Evolutionary conservation across 257 asterid species (phyloP).

Genomic region (Nyctanthes arbortristis): DNA sequence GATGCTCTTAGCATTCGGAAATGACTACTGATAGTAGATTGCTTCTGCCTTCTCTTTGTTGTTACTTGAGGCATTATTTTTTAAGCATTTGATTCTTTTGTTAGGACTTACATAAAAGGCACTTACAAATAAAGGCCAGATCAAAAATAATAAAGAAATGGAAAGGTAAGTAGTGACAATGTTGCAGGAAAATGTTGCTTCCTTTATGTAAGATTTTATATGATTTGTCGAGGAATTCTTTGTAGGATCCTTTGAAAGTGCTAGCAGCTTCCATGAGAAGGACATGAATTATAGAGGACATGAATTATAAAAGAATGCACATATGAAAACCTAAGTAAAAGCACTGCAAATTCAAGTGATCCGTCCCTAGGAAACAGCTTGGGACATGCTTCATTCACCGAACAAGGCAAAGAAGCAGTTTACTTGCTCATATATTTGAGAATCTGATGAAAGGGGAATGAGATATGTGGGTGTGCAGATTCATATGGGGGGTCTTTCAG

Average conservation of each 20-base stretch:
- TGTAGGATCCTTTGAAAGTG: constrained; percentile 38
- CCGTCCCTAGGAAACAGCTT: constrained; percentile 23
- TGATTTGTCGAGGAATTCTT: constrained; percentile 18
- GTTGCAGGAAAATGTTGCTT: constrained; percentile 17
- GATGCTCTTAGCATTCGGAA: background rate
- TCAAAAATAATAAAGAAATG: constrained; percentile 51
- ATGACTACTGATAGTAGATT: background rate
- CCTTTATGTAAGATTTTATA: background rate
- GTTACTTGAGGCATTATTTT: background rate
- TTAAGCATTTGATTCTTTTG: background rate
- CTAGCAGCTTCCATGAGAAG: constrained; percentile 41
- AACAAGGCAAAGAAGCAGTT: constrained; percentile 29
- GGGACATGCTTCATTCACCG: constrained; percentile 17
- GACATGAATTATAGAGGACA: constrained; percentile 24
- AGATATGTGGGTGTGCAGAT: background rate
- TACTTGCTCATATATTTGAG: background rate
- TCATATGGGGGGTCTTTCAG: too few species aligned
- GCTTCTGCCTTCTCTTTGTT: background rate
- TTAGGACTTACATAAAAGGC: constrained; percentile 82
- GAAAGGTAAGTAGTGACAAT: constrained; percentile 52
- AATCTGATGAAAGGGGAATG: background rate
- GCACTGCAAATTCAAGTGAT: constrained; percentile 25
- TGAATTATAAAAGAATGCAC: constrained; percentile 19
- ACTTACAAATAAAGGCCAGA: constrained; percentile 71
- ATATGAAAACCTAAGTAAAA: constrained; percentile 21